Evolutionary conservation across 441 rosid genomes (phyloP), one percentile per base, ranked within the genome.

Genomic region (Erodium trifolium): DNA sequence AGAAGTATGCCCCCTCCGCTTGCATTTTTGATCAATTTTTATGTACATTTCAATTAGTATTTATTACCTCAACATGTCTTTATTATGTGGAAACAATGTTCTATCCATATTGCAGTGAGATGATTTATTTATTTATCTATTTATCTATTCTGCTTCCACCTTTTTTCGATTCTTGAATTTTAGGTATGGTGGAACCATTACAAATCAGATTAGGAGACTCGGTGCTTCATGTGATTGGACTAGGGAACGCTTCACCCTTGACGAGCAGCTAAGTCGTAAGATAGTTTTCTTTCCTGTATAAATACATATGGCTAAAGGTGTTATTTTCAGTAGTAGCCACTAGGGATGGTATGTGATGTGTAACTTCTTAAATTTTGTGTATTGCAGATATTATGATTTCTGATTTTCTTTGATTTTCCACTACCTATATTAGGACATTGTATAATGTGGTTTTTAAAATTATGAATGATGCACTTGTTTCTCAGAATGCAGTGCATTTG

Each of bases 221-320:
- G 97, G 99, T 63, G 99, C 99, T 73, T 93, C 99, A 60, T 93
- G 99, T 82, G 99, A 93, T 76, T 93, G 99, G 99, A 81, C 88
- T 66, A 87, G 95, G 82, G 97, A 91, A 76, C 87, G 67, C 70
- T 93, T 93, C 77, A 93, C 99, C 67, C 99, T 93, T 75, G 99
- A 93, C 81, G 97, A 93, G 80, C 89, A 86, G 85, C 88, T 93
- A 82, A 91, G 96, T 84, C 97, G 99, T 93, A 89, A 93, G 99
- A 77, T 82, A 49, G 79, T 82, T 87, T 82, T 80, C 78, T 78
- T 63, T 80, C 81, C 73, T 53, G 67, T 71, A 78, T 67, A 74
- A 75, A 55, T 77, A 75, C 64, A 75, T 71, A 23, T 23, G 27
- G 27, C 27, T 43, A 9, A 14, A 60, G 19, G 2, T 35, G 80